Conservation (phyloP, 495 filamentous ascomycete species). For the Aspergillus leporis region DNA sequence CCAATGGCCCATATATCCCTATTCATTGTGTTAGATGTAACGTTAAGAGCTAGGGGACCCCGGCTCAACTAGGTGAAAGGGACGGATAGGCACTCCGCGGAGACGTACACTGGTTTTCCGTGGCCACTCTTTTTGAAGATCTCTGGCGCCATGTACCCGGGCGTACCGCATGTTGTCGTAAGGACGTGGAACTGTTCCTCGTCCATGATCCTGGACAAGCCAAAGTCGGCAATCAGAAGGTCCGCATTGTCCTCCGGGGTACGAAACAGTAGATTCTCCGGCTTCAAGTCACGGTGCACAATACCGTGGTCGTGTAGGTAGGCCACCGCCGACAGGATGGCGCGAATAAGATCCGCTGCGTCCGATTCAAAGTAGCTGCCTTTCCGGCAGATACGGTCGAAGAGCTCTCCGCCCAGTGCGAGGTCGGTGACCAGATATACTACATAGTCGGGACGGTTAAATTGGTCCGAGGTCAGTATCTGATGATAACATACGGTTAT, state of each 20-base stretch:
- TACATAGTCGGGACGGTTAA: conserved; percentile 25
- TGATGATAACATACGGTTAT: conserved; percentile 65
- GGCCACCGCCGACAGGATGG: conserved; percentile 93
- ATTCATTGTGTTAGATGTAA: not conserved
- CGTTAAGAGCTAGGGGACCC: not conserved
- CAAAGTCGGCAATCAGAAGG: conserved; percentile 96
- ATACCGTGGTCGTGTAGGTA: conserved; percentile 99
- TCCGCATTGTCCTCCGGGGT: conserved; percentile 60
- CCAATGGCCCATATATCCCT: conserved; percentile 81
- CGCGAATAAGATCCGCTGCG: conserved; percentile 90
- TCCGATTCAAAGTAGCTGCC: conserved; percentile 98
- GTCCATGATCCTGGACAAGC: conserved; percentile 93
- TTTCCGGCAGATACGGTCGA: conserved; percentile 97
- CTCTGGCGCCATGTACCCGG: conserved; percentile 91
- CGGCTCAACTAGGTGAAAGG: not conserved
- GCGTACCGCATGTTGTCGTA: conserved; percentile 96
- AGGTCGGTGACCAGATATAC: conserved; percentile 98
- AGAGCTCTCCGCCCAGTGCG: conserved; percentile 93
- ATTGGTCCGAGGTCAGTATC: not conserved
- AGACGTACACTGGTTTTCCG: conserved; percentile 72
- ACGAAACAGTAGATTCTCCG: conserved; percentile 55
- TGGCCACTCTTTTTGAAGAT: conserved; percentile 80
- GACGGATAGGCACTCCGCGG: not conserved
- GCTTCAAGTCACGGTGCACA: conserved; percentile 81
- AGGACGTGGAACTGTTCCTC: conserved; percentile 98